Percentiles rank a stretch among this genome's conserved stretches.
These are phyloP conservation scores for Mycena sanguinolenta DNA, from an alignment of 768 basidiomycete species.

Conservation along the genomic window DNA sequence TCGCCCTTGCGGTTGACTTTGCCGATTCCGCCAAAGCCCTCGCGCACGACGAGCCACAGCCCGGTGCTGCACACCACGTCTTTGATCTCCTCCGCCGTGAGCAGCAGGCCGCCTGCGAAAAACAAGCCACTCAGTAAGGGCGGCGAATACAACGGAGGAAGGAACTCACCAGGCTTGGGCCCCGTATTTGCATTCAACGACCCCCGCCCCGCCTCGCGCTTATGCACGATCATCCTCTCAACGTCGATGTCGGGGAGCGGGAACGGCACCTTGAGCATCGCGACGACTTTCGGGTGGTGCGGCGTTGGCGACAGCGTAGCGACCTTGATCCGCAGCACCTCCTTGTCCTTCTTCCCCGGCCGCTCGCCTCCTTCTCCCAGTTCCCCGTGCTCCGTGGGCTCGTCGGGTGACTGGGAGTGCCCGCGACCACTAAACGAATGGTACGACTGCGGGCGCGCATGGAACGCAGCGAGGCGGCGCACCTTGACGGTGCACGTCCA, in stretches of 20 bases:
- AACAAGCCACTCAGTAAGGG: neutral
- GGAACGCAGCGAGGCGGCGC: constrained; percentile 53
- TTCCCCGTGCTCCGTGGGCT: constrained; percentile 29
- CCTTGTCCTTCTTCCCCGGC: constrained; percentile 43
- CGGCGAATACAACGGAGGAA: no score
- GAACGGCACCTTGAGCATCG: constrained; percentile 91
- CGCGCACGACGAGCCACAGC: constrained; percentile 92
- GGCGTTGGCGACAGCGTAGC: constrained; percentile 92
- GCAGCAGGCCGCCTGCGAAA: constrained; percentile 57
- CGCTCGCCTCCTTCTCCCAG: constrained; percentile 46
- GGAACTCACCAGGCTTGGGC: constrained; percentile 8
- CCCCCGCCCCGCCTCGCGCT: constrained; percentile 54
- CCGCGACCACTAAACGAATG: constrained; percentile 17
- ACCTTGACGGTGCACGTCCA: constrained; percentile 92
- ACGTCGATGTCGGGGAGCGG: constrained; percentile 88
- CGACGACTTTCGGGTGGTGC: constrained; percentile 96
- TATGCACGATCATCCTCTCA: constrained; percentile 66
- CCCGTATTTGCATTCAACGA: neutral
- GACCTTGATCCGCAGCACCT: constrained; percentile 70
- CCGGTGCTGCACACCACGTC: constrained; percentile 90
- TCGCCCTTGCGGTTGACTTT: constrained; percentile 83
- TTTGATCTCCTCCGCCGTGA: constrained; percentile 94
- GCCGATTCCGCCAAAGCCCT: constrained; percentile 93
- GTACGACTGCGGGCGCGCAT: constrained; percentile 31
- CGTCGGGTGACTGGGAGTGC: neutral